Conservation (phyloP, 805 yeast genomes). For the Tetrapisispora namnaoensis region DNA sequence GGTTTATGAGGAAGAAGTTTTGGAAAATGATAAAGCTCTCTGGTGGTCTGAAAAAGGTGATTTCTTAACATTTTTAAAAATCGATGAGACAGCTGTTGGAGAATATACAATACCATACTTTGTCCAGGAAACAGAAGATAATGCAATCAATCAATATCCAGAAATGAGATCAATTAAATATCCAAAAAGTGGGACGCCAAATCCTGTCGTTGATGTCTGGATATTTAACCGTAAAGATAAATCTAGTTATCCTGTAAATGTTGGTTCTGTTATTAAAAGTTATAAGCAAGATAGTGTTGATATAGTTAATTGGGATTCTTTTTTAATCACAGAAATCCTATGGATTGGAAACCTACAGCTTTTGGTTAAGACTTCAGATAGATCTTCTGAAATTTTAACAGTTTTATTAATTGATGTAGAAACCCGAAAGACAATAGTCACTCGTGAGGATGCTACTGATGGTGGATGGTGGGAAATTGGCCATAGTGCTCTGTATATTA, state of each 20-base stretch:
- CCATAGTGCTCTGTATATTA: constrained; percentile 51
- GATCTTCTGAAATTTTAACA: constrained; percentile 58
- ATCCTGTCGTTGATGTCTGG: constrained; percentile 54
- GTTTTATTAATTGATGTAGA: constrained; percentile 44
- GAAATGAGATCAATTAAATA: constrained; percentile 53
- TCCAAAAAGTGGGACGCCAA: constrained; percentile 75
- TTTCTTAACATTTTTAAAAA: constrained; percentile 51
- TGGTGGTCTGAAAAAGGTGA: constrained; percentile 84
- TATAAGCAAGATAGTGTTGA: constrained; percentile 20
- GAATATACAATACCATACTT: constrained; percentile 67
- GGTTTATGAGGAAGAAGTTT: constrained; percentile 90
- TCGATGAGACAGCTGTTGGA: constrained; percentile 67
- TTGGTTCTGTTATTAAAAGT: constrained; percentile 11
- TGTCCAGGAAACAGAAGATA: constrained; percentile 36
- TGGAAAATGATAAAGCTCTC: constrained; percentile 55
- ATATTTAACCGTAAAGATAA: constrained; percentile 33
- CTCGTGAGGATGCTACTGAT: constrained; percentile 40
- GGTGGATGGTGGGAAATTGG: constrained; percentile 74
- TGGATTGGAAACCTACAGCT: constrained; percentile 55
- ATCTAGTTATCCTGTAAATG: constrained; percentile 33
- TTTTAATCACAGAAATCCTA: constrained; percentile 54
- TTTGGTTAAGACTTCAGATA: constrained; percentile 49
- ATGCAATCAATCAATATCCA: constrained; percentile 46
- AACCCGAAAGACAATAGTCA: constrained; percentile 29
- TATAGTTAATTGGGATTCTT: constrained; percentile 25